Evolutionary conservation across 2,329 filamentous ascomycete genomes (phyloP).

Genomic region (Phyllosticta paracitricarpa): DNA sequence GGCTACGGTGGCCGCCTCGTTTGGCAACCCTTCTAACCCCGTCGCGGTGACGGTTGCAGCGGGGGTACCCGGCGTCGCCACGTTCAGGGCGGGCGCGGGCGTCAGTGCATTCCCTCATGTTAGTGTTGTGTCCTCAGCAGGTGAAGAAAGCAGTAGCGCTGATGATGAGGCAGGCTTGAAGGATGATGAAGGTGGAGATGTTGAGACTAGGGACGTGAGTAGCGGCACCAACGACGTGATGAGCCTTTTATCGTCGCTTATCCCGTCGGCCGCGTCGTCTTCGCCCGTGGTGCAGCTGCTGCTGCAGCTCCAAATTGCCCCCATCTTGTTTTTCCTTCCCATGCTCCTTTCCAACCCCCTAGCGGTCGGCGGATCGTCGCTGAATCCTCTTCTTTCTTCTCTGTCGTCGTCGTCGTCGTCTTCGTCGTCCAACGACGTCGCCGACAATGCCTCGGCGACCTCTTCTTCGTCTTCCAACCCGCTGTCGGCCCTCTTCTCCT

Average conservation of each 20-base stretch:
- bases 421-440: no score
- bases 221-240: no score
- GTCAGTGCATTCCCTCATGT: not conserved
- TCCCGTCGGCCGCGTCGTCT: not conserved
- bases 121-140: not conserved
- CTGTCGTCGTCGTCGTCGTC: not conserved
- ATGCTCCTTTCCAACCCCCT: not conserved
- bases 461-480: not conserved
- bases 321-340: not conserved
- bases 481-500: not conserved
- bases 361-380: not conserved
- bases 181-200: not conserved
- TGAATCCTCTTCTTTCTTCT: not conserved
- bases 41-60: not conserved
- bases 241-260: not conserved
- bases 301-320: not conserved
- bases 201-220: no score
- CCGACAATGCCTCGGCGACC: not conserved
- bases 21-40: not conserved
- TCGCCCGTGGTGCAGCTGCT: not conserved
- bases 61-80: not conserved
- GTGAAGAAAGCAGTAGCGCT: not conserved
- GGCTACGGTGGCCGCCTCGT: not conserved
- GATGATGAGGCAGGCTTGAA: not conserved
- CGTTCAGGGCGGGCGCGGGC: not conserved